Percentiles rank a stretch among this genome's conserved stretches.
Conservation (phyloP, 2,329 filamentous ascomycete genomes). For the Cladophialophora bantiana region DNA sequence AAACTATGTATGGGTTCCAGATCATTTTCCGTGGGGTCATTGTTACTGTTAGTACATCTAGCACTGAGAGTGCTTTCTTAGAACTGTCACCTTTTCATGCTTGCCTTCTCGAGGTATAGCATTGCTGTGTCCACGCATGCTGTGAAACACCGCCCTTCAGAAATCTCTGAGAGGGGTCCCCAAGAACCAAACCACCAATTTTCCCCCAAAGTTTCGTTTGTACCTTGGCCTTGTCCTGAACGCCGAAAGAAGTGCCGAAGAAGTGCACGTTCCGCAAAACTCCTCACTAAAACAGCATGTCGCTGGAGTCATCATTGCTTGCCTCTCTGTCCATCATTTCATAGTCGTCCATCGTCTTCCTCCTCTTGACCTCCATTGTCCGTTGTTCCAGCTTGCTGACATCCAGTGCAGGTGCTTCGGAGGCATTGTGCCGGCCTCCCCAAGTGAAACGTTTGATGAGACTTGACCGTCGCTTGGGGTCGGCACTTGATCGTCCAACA, state of each 20-base stretch:
- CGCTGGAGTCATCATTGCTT: constrained; percentile 28
- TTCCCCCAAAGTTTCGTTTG: constrained; percentile 3
- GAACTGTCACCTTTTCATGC: neutral
- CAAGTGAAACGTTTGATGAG: constrained; percentile 34
- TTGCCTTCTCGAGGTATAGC: constrained; percentile 8
- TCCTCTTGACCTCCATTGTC: constrained; percentile 37
- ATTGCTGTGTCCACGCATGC: neutral
- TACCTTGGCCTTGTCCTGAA: constrained; percentile 5
- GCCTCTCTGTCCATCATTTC: constrained; percentile 30
- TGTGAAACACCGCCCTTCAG: neutral
- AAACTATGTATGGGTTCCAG: constrained; percentile 5
- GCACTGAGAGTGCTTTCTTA: neutral
- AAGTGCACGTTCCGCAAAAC: neutral
- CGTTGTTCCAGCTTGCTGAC: constrained; percentile 24
- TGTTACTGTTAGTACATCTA: constrained; percentile 16
- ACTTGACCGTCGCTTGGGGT: constrained; percentile 30
- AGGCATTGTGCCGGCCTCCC: constrained; percentile 26
- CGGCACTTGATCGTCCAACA: constrained; percentile 21
- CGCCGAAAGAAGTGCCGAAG: constrained; percentile 1
- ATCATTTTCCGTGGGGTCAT: constrained; percentile 10
- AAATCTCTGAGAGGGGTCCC: neutral
- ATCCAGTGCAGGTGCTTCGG: constrained; percentile 22
- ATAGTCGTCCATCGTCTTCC: constrained; percentile 37
- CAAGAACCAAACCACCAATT: neutral
- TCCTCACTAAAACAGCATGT: constrained; percentile 33